A percentile compares a stretch with the other conserved stretches of the same genome.
Evolutionary conservation across 1,284 basidiomycete species (phyloP).

Genomic region (Trametes sp.): DNA sequence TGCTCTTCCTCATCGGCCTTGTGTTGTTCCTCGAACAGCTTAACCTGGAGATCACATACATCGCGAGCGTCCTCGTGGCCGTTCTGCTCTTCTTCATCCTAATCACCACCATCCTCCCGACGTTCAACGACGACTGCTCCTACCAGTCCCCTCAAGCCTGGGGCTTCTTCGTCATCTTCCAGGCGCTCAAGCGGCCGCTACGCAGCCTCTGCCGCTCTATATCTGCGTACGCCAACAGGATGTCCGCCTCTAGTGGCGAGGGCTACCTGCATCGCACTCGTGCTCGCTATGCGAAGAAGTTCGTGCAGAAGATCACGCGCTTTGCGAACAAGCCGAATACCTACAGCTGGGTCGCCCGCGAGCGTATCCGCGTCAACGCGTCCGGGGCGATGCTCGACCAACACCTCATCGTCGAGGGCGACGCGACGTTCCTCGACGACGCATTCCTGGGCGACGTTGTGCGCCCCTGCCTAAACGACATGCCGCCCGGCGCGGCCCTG

Average conservation of each 20-base stretch:
- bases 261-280: slow-evolving; percentile 18
- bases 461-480: slow-evolving; percentile 28
- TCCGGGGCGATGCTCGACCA: slow-evolving; percentile 24
- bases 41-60: slow-evolving; percentile 26
- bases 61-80: slow-evolving; percentile 30
- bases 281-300: slow-evolving; percentile 11
- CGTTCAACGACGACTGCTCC: slow-evolving; percentile 33
- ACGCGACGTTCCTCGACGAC: slow-evolving; percentile 28
- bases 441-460: slow-evolving; percentile 27
- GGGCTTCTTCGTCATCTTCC: slow-evolving; percentile 29
- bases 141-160: slow-evolving; percentile 40
- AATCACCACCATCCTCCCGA: slow-evolving; percentile 34
- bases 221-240: slow-evolving; percentile 9
- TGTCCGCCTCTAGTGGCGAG: slow-evolving; percentile 12
- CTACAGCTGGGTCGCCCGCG: slow-evolving; percentile 28
- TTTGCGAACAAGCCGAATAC: slow-evolving; percentile 30
- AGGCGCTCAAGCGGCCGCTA: slow-evolving; percentile 22
- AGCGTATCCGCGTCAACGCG: slow-evolving; percentile 23
- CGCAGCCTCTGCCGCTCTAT: slow-evolving; percentile 15
- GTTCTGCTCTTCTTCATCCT: slow-evolving; percentile 28
- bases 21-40: slow-evolving; percentile 35
- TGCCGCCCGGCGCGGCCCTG: slow-evolving; percentile 17
- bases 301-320: slow-evolving; percentile 16
- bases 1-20: slow-evolving; percentile 35
- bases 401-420: slow-evolving; percentile 26